Conservation (phyloP, 495 filamentous ascomycete genomes). For the Aspergillus ellipticus region DNA sequence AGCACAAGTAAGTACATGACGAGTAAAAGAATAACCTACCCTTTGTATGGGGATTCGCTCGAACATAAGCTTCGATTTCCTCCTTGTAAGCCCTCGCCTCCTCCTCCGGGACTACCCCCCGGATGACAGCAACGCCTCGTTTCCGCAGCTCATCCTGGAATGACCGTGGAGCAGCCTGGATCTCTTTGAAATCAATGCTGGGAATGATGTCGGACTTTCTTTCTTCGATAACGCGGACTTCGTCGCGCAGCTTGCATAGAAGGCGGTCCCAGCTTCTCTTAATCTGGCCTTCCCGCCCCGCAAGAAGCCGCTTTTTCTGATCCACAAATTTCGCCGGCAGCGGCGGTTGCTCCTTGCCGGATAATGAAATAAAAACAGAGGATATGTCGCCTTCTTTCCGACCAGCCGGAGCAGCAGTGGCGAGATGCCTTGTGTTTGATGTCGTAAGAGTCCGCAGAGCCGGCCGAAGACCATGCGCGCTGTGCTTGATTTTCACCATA, state of each 20-base stretch:
- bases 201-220: background rate
- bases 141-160: conserved; percentile 33
- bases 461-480: background rate
- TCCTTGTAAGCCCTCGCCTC: conserved; percentile 56
- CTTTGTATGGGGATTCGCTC: conserved; percentile 43
- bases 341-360: conserved; percentile 49
- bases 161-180: conserved; percentile 23
- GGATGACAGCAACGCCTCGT: conserved; percentile 56
- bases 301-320: conserved; percentile 58
- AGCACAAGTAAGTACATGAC: conserved; percentile 1
- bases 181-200: conserved; percentile 4
- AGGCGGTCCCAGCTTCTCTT: conserved; percentile 59
- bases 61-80: conserved; percentile 53
- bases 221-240: background rate
- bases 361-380: conserved; percentile 68
- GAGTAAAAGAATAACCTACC: conserved; percentile 3
- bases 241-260: conserved; percentile 24
- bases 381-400: conserved; percentile 58
- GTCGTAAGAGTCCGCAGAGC: background rate
- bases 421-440: background rate
- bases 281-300: conserved; percentile 52
- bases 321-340: conserved; percentile 61
- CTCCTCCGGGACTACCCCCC: conserved; percentile 52
- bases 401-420: conserved; percentile 15
- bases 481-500: background rate